Conservation (phyloP, 495 filamentous ascomycete species). For the Pseudevernia furfuracea region DNA sequence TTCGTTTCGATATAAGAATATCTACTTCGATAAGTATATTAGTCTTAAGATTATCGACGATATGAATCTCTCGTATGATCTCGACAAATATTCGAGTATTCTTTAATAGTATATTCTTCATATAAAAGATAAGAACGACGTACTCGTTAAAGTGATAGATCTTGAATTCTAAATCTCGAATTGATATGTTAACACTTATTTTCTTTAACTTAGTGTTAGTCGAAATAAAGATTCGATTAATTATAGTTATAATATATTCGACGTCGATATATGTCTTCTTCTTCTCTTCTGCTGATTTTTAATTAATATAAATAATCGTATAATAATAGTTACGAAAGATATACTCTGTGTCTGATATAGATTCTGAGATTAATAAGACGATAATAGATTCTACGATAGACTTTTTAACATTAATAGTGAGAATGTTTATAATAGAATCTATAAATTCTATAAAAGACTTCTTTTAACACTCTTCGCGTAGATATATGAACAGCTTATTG, state of each 20-base stretch:
- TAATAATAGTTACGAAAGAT: neutral
- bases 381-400: neutral
- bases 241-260: neutral
- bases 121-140: neutral
- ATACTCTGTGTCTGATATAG: neutral
- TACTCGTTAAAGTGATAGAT: neutral
- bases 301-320: neutral
- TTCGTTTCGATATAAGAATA: constrained; percentile 1
- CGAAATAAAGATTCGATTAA: neutral
- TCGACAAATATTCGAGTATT: neutral
- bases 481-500: constrained; percentile 6
- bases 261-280: neutral
- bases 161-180: neutral
- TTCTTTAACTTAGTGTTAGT: neutral
- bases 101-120: neutral
- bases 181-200: neutral
- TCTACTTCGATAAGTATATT: constrained; percentile 2
- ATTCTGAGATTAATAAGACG: neutral
- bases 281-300: neutral
- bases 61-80: constrained; percentile 1
- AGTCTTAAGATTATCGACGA: neutral
- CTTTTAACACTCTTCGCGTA: neutral
- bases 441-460: neutral
- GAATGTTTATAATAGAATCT: neutral
- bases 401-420: neutral